Evolutionary conservation across 177 flowering plant genomes (phyloP), one percentile per base, ranked within the genome.

Genomic region (Vitis hybrid): DNA sequence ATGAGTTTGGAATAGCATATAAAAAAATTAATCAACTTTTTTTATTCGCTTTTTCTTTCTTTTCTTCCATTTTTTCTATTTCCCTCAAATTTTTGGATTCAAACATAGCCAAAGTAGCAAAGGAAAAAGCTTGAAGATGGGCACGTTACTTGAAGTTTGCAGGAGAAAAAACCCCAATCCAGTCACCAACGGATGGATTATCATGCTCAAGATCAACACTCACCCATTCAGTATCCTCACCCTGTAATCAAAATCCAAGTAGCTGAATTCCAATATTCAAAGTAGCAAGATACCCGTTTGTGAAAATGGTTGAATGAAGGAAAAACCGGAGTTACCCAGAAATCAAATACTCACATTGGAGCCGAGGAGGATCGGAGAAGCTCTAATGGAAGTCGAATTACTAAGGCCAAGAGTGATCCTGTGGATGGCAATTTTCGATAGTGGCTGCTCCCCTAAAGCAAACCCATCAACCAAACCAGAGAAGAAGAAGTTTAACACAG

Each of bases 131-230:
- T 57, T 57, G 6, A 6, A 64, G 51, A 52, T 12, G 15, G 12
- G 19, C 8, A 39, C 19, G 61, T 57, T 79, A 84, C 89, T 86
- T 71, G 81, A 86, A 84, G 1, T 69, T 80, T 30, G 86, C 85
- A 19, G 89, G 89, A 69, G 88, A 86, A 69, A 84, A 86, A 6
- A 86, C 82, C 64, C 78, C 87, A 74, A 86, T 66, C 89, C 89
- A 86, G 68, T 86, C 89, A 74, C 74, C 81, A n/a, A 4, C 52
- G 21, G 83, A 74, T 12, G 88, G 81, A 1, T 73, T 5, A 4
- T 81, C 70, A 58, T 69, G 13, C 18, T 55, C 56, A 8, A 86
- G 19, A 7, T 75, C 57, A 51, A 82, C 86, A 11, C 60, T 80
- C 2, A 82, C 75, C 88, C 85, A 82, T 21, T 82, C 66, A 59